phyloP scores from a whole-genome alignment of 2,329 filamentous ascomycete species.

The Fusarium clavum region DNA sequence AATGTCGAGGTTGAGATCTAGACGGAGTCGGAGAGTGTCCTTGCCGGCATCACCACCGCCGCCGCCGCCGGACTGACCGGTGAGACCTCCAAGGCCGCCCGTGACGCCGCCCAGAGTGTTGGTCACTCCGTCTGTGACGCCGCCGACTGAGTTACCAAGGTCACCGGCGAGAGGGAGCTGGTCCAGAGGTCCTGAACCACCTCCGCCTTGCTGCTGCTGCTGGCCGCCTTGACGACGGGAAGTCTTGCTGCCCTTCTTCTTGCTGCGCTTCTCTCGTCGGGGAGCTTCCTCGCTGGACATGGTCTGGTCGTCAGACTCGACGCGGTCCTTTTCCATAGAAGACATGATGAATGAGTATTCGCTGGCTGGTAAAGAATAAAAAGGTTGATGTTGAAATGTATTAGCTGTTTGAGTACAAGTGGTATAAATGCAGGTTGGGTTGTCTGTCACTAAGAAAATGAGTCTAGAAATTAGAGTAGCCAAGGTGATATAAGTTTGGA shows the following conservation, averaged over 20 bases:
- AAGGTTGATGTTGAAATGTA: not conserved
- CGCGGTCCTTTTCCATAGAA: conserved; percentile 46
- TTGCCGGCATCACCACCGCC: conserved; percentile 59
- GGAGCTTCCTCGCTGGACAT: conserved; percentile 43
- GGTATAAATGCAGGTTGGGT: not conserved
- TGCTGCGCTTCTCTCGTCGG: conserved; percentile 42
- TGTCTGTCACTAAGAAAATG: conserved; percentile 17
- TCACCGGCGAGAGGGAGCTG: conserved; percentile 53
- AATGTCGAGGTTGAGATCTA: conserved; percentile 85
- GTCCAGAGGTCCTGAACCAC: conserved; percentile 50
- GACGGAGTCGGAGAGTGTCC: conserved; percentile 74
- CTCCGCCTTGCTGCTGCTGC: conserved; percentile 26
- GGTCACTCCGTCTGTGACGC: conserved; percentile 57
- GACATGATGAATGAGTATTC: conserved; percentile 37
- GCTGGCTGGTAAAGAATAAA: conserved; percentile 1
- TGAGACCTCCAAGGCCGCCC: conserved; percentile 53
- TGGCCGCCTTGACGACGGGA: conserved; percentile 38
- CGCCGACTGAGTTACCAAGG: conserved; percentile 52
- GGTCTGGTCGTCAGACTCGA: conserved; percentile 44
- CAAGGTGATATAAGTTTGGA: conserved; percentile 43
- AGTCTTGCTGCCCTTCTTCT: conserved; percentile 49
- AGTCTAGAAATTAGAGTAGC: conserved; percentile 25
- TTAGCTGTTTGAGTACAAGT: conserved; percentile 11
- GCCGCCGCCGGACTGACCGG: conserved; percentile 50
- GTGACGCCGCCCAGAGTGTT: conserved; percentile 57